These are phyloP conservation scores for Isoetes taiwanensis DNA, from an alignment of 75 land plant species.

Conservation along the genomic window DNA sequence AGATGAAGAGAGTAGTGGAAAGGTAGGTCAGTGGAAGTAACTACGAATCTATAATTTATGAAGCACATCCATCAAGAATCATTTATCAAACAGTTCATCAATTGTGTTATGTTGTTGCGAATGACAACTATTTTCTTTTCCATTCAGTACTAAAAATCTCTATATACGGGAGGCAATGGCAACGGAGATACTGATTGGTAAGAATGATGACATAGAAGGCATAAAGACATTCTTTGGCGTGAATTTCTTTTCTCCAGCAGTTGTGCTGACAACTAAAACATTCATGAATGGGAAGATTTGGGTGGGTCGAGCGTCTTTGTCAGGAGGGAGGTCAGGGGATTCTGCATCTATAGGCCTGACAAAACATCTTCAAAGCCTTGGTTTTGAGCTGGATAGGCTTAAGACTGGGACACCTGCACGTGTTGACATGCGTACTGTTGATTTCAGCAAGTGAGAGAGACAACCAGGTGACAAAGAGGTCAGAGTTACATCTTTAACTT, in stretches of 20 bases:
- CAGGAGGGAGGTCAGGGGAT: slow-evolving; percentile 95
- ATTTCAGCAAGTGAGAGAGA: slow-evolving; percentile 54
- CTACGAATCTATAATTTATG: too few relatives aligned
- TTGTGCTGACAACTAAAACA: slow-evolving; percentile 90
- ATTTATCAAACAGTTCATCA: neutral
- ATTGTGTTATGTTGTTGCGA: neutral
- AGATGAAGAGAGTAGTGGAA: slow-evolving; percentile 83
- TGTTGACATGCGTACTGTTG: slow-evolving; percentile 63
- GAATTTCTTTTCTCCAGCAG: slow-evolving; percentile 72
- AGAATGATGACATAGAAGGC: slow-evolving; percentile 87
- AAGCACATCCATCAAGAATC: too few relatives aligned
- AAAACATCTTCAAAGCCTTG: slow-evolving; percentile 58
- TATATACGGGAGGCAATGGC: slow-evolving; percentile 92
- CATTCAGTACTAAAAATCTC: slow-evolving; percentile 68
- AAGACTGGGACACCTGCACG: slow-evolving; percentile 98
- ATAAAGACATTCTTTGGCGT: slow-evolving; percentile 86
- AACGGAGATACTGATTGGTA: slow-evolving; percentile 70
- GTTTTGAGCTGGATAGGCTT: slow-evolving; percentile 85
- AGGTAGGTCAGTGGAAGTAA: slow-evolving; percentile 26
- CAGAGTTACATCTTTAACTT: too few relatives aligned
- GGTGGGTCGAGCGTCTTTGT: slow-evolving; percentile 88
- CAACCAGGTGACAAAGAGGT: slow-evolving; percentile 99
- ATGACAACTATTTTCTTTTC: slow-evolving; percentile 1
- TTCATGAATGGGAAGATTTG: slow-evolving; percentile 99
- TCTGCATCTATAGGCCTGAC: slow-evolving; percentile 93